Evolutionary conservation across 441 rosid genomes (phyloP), one percentile per base, ranked within the genome.

Genomic region (Gossypium schwendimanii): DNA sequence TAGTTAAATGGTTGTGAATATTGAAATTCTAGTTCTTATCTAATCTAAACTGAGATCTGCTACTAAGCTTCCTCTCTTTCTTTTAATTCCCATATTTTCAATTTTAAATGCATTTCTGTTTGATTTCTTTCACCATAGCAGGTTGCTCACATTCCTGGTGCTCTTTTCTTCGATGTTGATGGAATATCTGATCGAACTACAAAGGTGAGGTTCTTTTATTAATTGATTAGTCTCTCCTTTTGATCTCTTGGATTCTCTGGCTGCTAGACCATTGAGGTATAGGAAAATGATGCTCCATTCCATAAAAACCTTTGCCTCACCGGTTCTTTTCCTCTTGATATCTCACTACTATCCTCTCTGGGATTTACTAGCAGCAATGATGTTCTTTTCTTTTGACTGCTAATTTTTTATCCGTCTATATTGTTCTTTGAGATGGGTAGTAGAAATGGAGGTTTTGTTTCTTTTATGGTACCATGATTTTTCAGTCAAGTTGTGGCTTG

Each of bases 121-220:
- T 18, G 4, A 57, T 72, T 2, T 55, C 44, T 55, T 73, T 62
- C 36, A 55, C n/a, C 59, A 21, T 68, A 77, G 71, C 87, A 95
- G 99, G 96, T 84, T 80, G 92, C 99, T 81, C 99, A 90, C 77
- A 91, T 95, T 83, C 97, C 98, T 45, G 92, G 94, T 73, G 90
- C 99, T 63, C 86, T 89, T 76, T 95, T 91, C 89, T 93, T 93
- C 75, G 92, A 95, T 76, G 75, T 95, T 70, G 97, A 95, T 85
- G 96, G 98, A 75, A 80, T 95, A 80, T 67, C 89, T 15, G 96
- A 93, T 78, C 88, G 69, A 79, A 85, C 77, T 31, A 78, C 91
- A 72, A 85, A 84, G 76, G 99, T 95, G 77, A 82, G 86, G 71
- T 63, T 62, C 58, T 2, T 45, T n/a, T 47, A 31, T 36, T 8